These are phyloP conservation scores for Clonostachys rosea DNA, from an alignment of 2,329 filamentous ascomycete genomes.

Conservation along the genomic window DNA sequence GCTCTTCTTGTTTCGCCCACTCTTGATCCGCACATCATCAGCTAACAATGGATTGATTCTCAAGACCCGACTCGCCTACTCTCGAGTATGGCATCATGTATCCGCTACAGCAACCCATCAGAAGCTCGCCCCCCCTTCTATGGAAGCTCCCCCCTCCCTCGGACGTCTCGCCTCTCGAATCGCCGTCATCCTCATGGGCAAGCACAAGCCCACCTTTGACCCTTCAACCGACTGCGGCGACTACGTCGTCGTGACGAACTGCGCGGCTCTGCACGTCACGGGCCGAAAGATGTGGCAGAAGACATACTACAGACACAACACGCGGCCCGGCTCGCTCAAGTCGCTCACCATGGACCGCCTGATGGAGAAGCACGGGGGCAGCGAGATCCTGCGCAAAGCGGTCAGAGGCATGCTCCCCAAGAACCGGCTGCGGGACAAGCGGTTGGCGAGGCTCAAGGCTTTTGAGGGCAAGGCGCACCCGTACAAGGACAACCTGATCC, in stretches of 20 bases:
- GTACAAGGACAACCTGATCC: conserved; percentile 82
- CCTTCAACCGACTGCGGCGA: conserved; percentile 98
- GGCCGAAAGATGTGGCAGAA: conserved; percentile 93
- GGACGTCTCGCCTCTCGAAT: conserved; percentile 87
- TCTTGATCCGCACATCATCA: conserved; percentile 1
- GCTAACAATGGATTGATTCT: not conserved
- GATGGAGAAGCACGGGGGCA: conserved; percentile 90
- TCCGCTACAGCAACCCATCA: conserved; percentile 66
- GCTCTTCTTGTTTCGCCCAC: conserved; percentile 7
- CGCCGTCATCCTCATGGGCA: conserved; percentile 88
- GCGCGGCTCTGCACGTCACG: conserved; percentile 79
- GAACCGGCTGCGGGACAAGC: conserved; percentile 84
- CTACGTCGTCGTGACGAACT: conserved; percentile 93
- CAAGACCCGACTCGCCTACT: conserved; percentile 94
- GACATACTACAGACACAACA: conserved; percentile 92
- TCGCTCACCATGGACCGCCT: conserved; percentile 91
- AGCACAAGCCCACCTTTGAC: conserved; percentile 97
- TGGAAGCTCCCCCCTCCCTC: conserved; percentile 69
- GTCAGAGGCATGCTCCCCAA: conserved; percentile 98
- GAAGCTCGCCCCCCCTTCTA: conserved; percentile 43
- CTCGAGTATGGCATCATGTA: conserved; percentile 86
- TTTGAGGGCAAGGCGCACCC: conserved; percentile 93
- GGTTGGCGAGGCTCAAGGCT: conserved; percentile 85
- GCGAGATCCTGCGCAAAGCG: conserved; percentile 84
- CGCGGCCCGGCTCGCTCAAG: conserved; percentile 80